Evolutionary conservation across 176 grass and related monocot species (phyloP), one percentile per base, ranked within the genome.

Genomic region (Bonia amplexicaulis): DNA sequence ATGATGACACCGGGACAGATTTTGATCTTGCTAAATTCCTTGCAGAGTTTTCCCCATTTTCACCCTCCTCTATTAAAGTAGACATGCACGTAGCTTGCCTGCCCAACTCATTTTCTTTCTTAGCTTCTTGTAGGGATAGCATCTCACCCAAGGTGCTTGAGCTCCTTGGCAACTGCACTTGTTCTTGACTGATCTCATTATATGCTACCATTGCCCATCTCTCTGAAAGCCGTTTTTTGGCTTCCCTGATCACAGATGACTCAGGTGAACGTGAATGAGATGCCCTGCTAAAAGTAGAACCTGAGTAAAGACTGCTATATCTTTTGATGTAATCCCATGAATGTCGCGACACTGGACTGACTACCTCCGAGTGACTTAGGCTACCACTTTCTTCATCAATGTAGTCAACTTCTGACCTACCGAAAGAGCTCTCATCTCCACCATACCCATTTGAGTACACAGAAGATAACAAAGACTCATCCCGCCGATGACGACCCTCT

Each of bases 121-220:
- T 90, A 47, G 85, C 23, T 63, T 81, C 93, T 75, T 64, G 86
- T 85, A 96, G 74, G 19, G 90, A 85, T 86, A 99, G 93, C 90
- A 99, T 96, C 78, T 99, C 93, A 61, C 93, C 96, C 69, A 99
- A 89, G 87, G 93, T 99, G 74, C 91, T 96, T 27, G 93, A 96
- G 79, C 84, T 94, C 80, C 96, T 96, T 10, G 81, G 91, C 16
- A 96, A 73, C 23, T 84, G 48, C 63, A 88, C 54, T 76, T 90
- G 79, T 84, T 92, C 88, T 62, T 93, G 88, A 22, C 55, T 78
- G 17, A 78, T 76, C 74, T 90, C 93, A 89, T 89, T 85, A 73
- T 79, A 90, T 76, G 91, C 77, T 80, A 94, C 89, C 22, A 73
- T 83, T 59, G 93, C 78, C 93, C 93, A 99, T 81, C 96, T 89